phyloP scores from a whole-genome alignment of 139 green algal genomes.

The Chlamydomonas urium region DNA sequence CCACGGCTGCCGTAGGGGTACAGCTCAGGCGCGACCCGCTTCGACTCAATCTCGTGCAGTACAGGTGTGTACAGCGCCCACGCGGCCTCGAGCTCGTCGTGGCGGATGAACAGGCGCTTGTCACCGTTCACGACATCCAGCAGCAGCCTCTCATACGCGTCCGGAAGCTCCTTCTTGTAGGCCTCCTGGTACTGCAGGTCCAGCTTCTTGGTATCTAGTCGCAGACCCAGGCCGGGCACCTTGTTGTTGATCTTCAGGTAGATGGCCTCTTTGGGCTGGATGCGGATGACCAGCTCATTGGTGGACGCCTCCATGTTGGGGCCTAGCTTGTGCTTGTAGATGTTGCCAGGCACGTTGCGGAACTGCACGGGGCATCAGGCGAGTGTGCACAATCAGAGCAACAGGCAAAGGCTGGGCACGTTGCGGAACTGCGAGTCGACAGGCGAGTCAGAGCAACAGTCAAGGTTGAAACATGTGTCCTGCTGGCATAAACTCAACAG shows the following conservation, averaged over 20 bases:
- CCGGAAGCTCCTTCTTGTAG: slow-evolving; percentile 70
- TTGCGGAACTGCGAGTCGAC: too few relatives aligned
- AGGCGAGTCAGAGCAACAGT: too few relatives aligned
- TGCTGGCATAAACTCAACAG: too few relatives aligned
- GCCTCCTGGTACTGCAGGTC: slow-evolving; percentile 87
- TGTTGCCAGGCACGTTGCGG: slow-evolving; percentile 91
- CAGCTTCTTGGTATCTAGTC: slow-evolving; percentile 83
- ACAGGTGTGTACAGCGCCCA: slow-evolving; percentile 94
- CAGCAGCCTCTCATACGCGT: slow-evolving; percentile 98
- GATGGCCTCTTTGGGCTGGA: slow-evolving; percentile 97
- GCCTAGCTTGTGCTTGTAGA: slow-evolving; percentile 78
- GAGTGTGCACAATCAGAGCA: too few relatives aligned
- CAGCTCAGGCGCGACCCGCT: slow-evolving; percentile 80
- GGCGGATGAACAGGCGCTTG: slow-evolving; percentile 67
- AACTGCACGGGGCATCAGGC: slow-evolving; percentile 53
- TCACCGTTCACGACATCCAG: slow-evolving; percentile 95
- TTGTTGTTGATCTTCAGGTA: slow-evolving; percentile 99
- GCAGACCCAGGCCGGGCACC: slow-evolving; percentile 93
- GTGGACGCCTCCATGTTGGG: slow-evolving; percentile 72
- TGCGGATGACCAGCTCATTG: slow-evolving; percentile 98
- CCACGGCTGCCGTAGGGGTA: slow-evolving; percentile 97
- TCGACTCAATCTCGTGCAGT: slow-evolving; percentile 41
- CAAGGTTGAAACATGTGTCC: too few relatives aligned
- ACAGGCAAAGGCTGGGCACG: too few relatives aligned
- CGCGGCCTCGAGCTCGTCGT: slow-evolving; percentile 93